These are phyloP conservation scores for Coemansia sp. DNA, from an alignment of 192 early-diverging fungal species.

Conservation along the genomic window DNA sequence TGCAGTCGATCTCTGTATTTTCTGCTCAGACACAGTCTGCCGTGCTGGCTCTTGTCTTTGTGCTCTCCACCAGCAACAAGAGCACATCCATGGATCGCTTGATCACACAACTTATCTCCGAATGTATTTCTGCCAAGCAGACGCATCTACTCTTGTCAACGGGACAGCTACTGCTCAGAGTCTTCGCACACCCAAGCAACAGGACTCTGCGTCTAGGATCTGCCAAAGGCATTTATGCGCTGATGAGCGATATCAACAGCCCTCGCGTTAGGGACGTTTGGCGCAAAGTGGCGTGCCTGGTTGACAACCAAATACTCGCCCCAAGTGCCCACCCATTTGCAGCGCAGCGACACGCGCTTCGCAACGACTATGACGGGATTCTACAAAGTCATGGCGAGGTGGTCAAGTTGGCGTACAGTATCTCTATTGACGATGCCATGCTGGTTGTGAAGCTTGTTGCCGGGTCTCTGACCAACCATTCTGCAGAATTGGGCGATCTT, in stretches of 20 bases:
- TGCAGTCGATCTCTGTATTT: background rate
- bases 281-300: slow-evolving; percentile 7
- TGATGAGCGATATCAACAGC: slow-evolving; percentile 19
- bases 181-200: slow-evolving; percentile 7
- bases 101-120: slow-evolving; percentile 2
- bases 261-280: slow-evolving; percentile 18
- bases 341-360: background rate
- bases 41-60: slow-evolving; percentile 17
- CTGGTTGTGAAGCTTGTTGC: slow-evolving; percentile 11
- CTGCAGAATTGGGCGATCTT: background rate
- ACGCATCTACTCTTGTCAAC: slow-evolving; percentile 10
- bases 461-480: background rate
- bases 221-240: slow-evolving; percentile 3
- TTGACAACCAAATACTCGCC: background rate
- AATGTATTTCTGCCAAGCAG: slow-evolving; percentile 4
- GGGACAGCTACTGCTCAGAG: slow-evolving; percentile 16
- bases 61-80: slow-evolving; percentile 2
- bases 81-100: background rate
- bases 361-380: background rate
- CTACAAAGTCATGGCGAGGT: background rate
- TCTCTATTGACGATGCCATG: slow-evolving; percentile 33
- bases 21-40: slow-evolving; percentile 7
- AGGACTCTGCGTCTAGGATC: background rate
- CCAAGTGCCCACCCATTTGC: slow-evolving; percentile 8
- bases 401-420: background rate